phyloP scores from a whole-genome alignment of 2,329 filamentous ascomycete species.

The Whalleya microplaca region DNA sequence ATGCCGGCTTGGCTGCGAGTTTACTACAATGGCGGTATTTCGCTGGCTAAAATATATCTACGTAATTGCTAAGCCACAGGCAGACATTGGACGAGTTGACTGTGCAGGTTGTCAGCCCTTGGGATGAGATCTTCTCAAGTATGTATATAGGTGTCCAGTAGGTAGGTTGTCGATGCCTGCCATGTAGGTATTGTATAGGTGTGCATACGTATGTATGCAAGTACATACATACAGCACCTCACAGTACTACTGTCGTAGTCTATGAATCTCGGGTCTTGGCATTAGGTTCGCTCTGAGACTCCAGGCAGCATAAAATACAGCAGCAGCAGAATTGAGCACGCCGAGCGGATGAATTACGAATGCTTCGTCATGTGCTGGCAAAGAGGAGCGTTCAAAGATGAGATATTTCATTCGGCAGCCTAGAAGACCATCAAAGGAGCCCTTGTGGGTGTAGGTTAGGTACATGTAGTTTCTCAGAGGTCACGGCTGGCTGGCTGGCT shows the following conservation, averaged over 20 bases:
- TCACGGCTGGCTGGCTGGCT: no score
- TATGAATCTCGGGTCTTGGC: constrained; percentile 3
- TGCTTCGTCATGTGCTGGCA: constrained; percentile 6
- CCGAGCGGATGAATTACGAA: constrained; percentile 5
- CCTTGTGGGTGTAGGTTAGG: constrained; percentile 1
- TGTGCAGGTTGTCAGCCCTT: constrained; percentile 10
- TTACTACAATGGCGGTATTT: constrained; percentile 9
- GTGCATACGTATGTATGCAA: no score
- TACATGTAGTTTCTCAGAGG: not conserved
- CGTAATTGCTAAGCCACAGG: constrained; percentile 27
- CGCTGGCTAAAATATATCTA: constrained; percentile 11
- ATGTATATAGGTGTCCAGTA: not conserved
- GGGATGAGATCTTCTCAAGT: not conserved
- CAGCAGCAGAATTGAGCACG: not conserved
- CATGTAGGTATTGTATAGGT: no score
- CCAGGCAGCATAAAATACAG: constrained; percentile 15
- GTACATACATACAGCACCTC: not conserved
- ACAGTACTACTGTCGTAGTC: no score
- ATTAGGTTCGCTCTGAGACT: constrained; percentile 4
- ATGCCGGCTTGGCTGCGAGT: constrained; percentile 35
- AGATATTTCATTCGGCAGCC: constrained; percentile 13
- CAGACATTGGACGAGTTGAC: not conserved
- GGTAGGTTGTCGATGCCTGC: no score
- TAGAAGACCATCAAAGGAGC: constrained; percentile 6
- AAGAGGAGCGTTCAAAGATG: constrained; percentile 4